These are phyloP conservation scores for Coemansia sp. DNA, from an alignment of 192 early-diverging fungal species.

Conservation along the genomic window DNA sequence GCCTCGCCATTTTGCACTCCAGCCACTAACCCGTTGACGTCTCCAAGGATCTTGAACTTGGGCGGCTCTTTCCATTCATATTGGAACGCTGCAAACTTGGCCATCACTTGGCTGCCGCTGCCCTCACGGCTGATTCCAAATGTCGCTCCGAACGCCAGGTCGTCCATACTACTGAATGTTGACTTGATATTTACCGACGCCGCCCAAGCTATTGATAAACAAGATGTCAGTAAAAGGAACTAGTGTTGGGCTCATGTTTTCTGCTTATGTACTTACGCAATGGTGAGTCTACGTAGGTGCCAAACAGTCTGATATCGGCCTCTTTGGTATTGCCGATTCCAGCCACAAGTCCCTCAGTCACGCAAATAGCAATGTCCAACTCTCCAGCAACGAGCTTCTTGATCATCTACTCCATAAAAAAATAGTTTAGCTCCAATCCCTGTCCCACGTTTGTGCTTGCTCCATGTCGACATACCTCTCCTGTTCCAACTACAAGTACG, in stretches of 20 bases:
- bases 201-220: slow-evolving; percentile 61
- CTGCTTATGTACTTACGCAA: slow-evolving; percentile 56
- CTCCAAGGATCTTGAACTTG: slow-evolving; percentile 69
- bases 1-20: slow-evolving; percentile 63
- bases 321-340: slow-evolving; percentile 59
- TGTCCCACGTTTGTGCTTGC: neutral
- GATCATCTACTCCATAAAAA: slow-evolving; percentile 56
- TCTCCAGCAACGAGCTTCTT: slow-evolving; percentile 68
- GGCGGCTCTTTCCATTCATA: slow-evolving; percentile 60
- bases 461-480: slow-evolving; percentile 37
- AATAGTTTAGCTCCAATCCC: neutral
- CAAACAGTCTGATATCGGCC: slow-evolving; percentile 65
- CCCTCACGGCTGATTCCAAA: slow-evolving; percentile 71
- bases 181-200: slow-evolving; percentile 62
- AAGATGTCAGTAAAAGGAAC: neutral
- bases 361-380: slow-evolving; percentile 80
- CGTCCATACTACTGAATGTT: slow-evolving; percentile 39
- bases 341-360: slow-evolving; percentile 76
- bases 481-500: slow-evolving; percentile 53
- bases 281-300: slow-evolving; percentile 75
- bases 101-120: slow-evolving; percentile 79
- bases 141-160: slow-evolving; percentile 43
- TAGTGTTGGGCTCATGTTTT: neutral
- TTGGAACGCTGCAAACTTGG: slow-evolving; percentile 63
- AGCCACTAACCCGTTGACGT: slow-evolving; percentile 69